Evolutionary conservation across 352 stramenopile species (phyloP).

Genomic region (Sclerospora graminicola): DNA sequence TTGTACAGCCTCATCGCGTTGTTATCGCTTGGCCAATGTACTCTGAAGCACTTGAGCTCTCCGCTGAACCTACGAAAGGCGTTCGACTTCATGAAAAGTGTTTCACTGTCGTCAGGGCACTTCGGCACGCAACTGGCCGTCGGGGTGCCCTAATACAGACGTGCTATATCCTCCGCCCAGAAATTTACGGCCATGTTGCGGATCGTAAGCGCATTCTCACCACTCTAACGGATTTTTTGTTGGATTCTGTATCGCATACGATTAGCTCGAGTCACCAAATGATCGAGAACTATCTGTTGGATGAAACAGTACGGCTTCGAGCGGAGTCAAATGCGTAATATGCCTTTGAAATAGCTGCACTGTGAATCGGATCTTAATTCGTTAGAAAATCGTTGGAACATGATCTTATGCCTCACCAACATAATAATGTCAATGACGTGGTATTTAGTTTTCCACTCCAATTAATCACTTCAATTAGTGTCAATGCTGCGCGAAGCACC

Average conservation of each 20-base stretch:
- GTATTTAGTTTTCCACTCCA: no score
- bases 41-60: slow-evolving; percentile 39
- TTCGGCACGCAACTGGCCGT: slow-evolving; percentile 21
- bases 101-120: slow-evolving; percentile 52
- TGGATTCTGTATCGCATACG: slow-evolving; percentile 45
- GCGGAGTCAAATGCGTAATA: slow-evolving; percentile 6
- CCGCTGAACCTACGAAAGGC: slow-evolving; percentile 38
- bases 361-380: slow-evolving; percentile 2
- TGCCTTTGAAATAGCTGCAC: slow-evolving; percentile 12
- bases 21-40: slow-evolving; percentile 51
- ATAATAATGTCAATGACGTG: no score
- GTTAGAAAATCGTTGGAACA: slow-evolving; percentile 7
- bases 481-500: no score
- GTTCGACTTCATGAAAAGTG: slow-evolving; percentile 46
- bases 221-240: slow-evolving; percentile 57
- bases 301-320: slow-evolving; percentile 19
- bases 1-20: slow-evolving; percentile 38
- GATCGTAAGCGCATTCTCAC: slow-evolving; percentile 52
- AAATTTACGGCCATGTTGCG: slow-evolving; percentile 51
- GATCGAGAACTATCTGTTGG: slow-evolving; percentile 59
- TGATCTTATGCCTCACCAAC: no score
- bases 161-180: slow-evolving; percentile 53
- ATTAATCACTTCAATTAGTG: no score
- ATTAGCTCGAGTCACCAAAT: slow-evolving; percentile 62
- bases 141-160: slow-evolving; percentile 52